Evolutionary conservation across 192 early-diverging fungal genomes (phyloP).

Genomic region (Phlyctochytrium arcticum): DNA sequence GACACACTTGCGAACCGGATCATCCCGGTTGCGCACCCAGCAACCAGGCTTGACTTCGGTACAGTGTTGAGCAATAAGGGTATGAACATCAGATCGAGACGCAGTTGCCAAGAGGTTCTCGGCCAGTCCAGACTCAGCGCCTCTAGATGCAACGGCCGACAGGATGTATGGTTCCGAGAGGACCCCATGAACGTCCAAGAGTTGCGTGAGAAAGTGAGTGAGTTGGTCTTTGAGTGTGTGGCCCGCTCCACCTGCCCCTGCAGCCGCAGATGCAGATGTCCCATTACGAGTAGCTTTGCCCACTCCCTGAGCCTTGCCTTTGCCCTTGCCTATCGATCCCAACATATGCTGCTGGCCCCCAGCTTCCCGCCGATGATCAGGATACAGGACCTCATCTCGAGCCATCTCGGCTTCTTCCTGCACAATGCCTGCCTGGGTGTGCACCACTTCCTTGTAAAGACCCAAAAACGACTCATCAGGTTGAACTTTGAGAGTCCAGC

Average conservation of each 20-base stretch:
- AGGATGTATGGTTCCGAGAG: constrained; percentile 5
- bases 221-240: constrained; percentile 14
- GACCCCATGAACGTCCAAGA: constrained; percentile 4
- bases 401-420: constrained; percentile 8
- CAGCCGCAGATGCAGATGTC: not conserved
- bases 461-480: constrained; percentile 25
- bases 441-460: not conserved
- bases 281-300: not conserved
- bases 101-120: not conserved
- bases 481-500: constrained; percentile 27
- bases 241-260: not conserved
- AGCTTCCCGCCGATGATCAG: not conserved
- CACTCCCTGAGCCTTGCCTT: not conserved
- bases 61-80: constrained; percentile 5
- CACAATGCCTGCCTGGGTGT: not conserved
- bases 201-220: not conserved
- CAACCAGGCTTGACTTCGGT: not conserved
- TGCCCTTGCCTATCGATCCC: not conserved
- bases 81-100: not conserved
- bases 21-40: not conserved
- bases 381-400: not conserved
- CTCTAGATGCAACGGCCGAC: constrained; percentile 1
- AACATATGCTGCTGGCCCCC: not conserved
- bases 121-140: constrained; percentile 4
- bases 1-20: not conserved